Evolutionary conservation across 2,329 filamentous ascomycete genomes (phyloP).

Genomic region (Diaporthe sp.): DNA sequence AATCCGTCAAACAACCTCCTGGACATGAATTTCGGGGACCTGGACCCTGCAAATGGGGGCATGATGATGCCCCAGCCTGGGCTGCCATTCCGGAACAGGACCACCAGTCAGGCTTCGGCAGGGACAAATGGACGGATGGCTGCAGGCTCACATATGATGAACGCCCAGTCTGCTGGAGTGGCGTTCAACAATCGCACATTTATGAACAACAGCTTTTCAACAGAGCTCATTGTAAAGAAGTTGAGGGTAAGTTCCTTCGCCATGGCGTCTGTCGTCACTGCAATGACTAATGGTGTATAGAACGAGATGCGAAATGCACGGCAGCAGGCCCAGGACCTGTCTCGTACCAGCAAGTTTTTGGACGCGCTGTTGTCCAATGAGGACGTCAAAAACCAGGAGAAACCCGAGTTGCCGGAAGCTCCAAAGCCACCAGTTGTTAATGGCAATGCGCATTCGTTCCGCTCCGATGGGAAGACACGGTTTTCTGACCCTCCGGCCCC

Average conservation of each 20-base stretch:
- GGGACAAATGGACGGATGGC: conserved; percentile 71
- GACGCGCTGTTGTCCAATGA: conserved; percentile 81
- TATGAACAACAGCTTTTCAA: conserved; percentile 60
- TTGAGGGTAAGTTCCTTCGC: conserved; percentile 71
- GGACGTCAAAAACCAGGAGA: conserved; percentile 67
- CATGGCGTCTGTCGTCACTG: conserved; percentile 38
- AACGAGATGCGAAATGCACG: conserved; percentile 90
- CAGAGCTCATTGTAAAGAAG: conserved; percentile 93
- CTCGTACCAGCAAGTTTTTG: conserved; percentile 84
- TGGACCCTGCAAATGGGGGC: conserved; percentile 82
- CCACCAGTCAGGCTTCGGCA: conserved; percentile 74
- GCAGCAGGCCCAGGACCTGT: conserved; percentile 87
- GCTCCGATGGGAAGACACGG: conserved; percentile 80
- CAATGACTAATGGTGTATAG: conserved; percentile 55
- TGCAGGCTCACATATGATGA: conserved; percentile 57
- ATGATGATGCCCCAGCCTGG: conserved; percentile 77
- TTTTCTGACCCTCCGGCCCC: conserved; percentile 95
- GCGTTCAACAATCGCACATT: conserved; percentile 45
- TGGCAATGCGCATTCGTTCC: conserved; percentile 64
- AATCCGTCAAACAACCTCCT: conserved; percentile 79
- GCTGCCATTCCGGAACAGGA: conserved; percentile 76
- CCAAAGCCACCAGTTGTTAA: conserved; percentile 61
- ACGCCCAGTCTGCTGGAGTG: conserved; percentile 65
- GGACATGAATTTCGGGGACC: conserved; percentile 91
- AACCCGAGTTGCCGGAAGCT: conserved; percentile 58